Percentiles rank a stretch among this genome's conserved stretches.
Evolutionary conservation across 2,329 filamentous ascomycete species (phyloP).

Genomic region (Pseudocercospora eumusae): DNA sequence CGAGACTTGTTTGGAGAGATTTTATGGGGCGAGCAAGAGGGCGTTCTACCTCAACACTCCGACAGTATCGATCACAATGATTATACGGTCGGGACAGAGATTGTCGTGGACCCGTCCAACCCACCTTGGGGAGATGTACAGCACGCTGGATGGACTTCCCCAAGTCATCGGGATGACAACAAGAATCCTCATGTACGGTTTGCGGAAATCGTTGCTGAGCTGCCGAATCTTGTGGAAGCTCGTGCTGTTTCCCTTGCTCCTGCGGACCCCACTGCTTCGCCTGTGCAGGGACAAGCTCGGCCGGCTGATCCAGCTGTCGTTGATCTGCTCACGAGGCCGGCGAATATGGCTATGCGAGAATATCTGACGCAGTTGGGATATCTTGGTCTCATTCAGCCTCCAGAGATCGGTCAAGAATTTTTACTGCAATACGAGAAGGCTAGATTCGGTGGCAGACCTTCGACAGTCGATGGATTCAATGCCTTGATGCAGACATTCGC

Average conservation of each 20-base stretch:
- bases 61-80: constrained; percentile 25
- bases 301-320: constrained; percentile 54
- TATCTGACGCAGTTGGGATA: constrained; percentile 73
- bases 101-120: constrained; percentile 45
- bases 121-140: constrained; percentile 80
- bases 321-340: constrained; percentile 68
- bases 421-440: constrained; percentile 77
- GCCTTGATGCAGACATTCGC: constrained; percentile 83
- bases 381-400: constrained; percentile 63
- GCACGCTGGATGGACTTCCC: constrained; percentile 87
- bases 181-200: constrained; percentile 84
- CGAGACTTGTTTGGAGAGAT: constrained; percentile 54
- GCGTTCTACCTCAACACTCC: constrained; percentile 31
- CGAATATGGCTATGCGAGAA: constrained; percentile 72
- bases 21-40: constrained; percentile 33
- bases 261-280: constrained; percentile 50
- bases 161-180: constrained; percentile 56
- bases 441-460: constrained; percentile 71
- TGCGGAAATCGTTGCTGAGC: constrained; percentile 73
- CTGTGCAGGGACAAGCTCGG: constrained; percentile 40
- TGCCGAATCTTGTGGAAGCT: constrained; percentile 88
- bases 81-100: constrained; percentile 37
- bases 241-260: constrained; percentile 86
- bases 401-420: constrained; percentile 60
- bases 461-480: constrained; percentile 72